Conservation (phyloP, 495 filamentous ascomycete genomes). For the Astrocystis sublimbata region DNA sequence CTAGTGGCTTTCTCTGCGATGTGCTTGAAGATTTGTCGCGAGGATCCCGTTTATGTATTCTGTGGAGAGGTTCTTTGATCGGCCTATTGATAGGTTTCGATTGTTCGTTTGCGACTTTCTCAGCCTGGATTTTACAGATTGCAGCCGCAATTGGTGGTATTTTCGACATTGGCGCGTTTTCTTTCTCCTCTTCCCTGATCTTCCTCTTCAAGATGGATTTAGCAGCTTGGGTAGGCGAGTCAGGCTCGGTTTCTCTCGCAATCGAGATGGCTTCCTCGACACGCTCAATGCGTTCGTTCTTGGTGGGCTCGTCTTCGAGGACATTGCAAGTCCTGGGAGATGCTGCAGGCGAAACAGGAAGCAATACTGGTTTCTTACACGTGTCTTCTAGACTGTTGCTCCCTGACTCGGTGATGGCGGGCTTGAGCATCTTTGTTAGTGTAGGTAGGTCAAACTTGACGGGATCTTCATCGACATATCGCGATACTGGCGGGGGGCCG, state of each 20-base stretch:
- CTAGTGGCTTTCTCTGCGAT: constrained; percentile 40
- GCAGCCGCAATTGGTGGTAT: constrained; percentile 4
- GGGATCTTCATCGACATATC: constrained; percentile 62
- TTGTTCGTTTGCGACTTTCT: constrained; percentile 22
- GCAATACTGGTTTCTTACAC: constrained; percentile 16
- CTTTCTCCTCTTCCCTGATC: constrained; percentile 39
- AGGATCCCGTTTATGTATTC: constrained; percentile 24
- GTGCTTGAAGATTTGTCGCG: constrained; percentile 28
- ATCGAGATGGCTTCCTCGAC: constrained; percentile 34
- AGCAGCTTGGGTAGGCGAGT: constrained; percentile 16
- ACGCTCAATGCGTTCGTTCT: not conserved
- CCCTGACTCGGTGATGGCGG: constrained; percentile 19
- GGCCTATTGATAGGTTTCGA: constrained; percentile 21
- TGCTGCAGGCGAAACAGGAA: constrained; percentile 17
- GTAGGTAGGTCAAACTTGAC: constrained; percentile 54
- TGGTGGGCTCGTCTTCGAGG: constrained; percentile 11
- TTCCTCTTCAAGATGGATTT: constrained; percentile 34
- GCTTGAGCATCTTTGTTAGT: constrained; percentile 18
- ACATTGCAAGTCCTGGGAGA: constrained; percentile 22
- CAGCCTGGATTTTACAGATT: constrained; percentile 18
- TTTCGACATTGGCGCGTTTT: constrained; percentile 21
- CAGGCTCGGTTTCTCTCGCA: constrained; percentile 12
- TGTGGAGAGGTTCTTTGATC: constrained; percentile 40
- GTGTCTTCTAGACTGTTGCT: constrained; percentile 22
- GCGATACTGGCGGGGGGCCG: constrained; percentile 64